Evolutionary conservation across 2,329 filamentous ascomycete species (phyloP).

Genomic region (Phoma herbarum): DNA sequence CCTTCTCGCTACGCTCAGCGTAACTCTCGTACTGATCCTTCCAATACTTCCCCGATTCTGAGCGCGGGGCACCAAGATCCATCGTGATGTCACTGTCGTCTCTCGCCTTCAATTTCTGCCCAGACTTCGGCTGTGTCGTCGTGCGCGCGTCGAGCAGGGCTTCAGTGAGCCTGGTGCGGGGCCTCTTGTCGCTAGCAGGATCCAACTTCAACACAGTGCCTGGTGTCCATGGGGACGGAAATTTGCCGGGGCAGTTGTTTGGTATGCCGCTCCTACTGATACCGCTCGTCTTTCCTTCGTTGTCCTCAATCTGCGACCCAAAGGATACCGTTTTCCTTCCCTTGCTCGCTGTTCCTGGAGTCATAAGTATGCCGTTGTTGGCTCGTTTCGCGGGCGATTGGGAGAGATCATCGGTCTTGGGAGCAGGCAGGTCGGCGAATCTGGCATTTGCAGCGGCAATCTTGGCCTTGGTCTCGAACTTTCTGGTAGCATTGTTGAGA

Average conservation of each 20-base stretch:
- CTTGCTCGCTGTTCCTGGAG: constrained; percentile 65
- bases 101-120: constrained; percentile 47
- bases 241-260: constrained; percentile 57
- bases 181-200: constrained; percentile 41
- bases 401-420: constrained; percentile 31
- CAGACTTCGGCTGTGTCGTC: constrained; percentile 45
- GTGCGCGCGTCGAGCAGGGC: constrained; percentile 56
- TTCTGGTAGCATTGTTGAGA: constrained; percentile 36
- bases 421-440: constrained; percentile 28
- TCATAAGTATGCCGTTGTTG: constrained; percentile 67
- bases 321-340: constrained; percentile 70
- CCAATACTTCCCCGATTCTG: constrained; percentile 80
- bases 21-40: constrained; percentile 80
- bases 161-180: constrained; percentile 56
- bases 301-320: constrained; percentile 64
- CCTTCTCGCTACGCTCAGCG: constrained; percentile 73
- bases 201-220: constrained; percentile 48
- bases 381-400: constrained; percentile 65
- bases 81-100: constrained; percentile 70
- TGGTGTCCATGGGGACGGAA: constrained; percentile 61
- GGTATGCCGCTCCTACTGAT: constrained; percentile 59
- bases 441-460: constrained; percentile 38
- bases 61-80: constrained; percentile 77
- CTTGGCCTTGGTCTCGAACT: constrained; percentile 39
- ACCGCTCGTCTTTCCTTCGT: constrained; percentile 60